Base-by-base conservation (phyloP, 345 rosid genomes). In the Eucalyptus regnans region DNA sequence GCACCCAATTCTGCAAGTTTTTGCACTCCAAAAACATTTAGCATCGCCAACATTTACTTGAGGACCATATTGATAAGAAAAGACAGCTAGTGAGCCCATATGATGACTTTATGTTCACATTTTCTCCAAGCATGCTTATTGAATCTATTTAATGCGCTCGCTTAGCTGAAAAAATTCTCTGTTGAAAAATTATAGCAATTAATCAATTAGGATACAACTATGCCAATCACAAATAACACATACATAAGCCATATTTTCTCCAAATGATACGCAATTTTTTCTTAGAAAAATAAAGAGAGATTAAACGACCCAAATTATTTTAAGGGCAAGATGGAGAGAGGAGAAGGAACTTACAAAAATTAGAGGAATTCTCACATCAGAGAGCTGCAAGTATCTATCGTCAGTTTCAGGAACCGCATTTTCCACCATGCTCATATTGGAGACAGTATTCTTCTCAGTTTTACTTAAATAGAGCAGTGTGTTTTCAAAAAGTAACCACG, bases 401-500 rank as follows among this genome's bases (percentile, higher is more conserved):
- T 91, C 94, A 71, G 92, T 92, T 92, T 95, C 95, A 58, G 93
- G 89, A 86, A 89, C 89, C 20, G 80, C 81, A 89, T 88, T 90
- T 87, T 91, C 94, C 85, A 92, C 93, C 88, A 46, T 64, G 86
- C 89, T 93, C 92, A 89, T 89, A 86, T 89, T 88, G 88, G 93
- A 91, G 52, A 90, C 58, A 79, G 94, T 90, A 49, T 91, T 88
- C 87, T 90, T 94, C 89, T 92, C 92, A 43, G 18, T 91, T 91
- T 91, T 92, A 62, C 86, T 89, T 68, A 92, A 90, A 91, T 95
- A 92, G 87, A 94, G 94, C 87, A 93, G 93, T 12, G 96, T 91
- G 88, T 96, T 95, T 91, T 97, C 99, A 90, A 96, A 95, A 46
- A 97, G 90, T 89, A 97, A 94, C 99, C 99, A 95, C 76, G 97